These are phyloP conservation scores for Exserohilum turcica DNA, from an alignment of 2,329 filamentous ascomycete species.

Conservation along the genomic window DNA sequence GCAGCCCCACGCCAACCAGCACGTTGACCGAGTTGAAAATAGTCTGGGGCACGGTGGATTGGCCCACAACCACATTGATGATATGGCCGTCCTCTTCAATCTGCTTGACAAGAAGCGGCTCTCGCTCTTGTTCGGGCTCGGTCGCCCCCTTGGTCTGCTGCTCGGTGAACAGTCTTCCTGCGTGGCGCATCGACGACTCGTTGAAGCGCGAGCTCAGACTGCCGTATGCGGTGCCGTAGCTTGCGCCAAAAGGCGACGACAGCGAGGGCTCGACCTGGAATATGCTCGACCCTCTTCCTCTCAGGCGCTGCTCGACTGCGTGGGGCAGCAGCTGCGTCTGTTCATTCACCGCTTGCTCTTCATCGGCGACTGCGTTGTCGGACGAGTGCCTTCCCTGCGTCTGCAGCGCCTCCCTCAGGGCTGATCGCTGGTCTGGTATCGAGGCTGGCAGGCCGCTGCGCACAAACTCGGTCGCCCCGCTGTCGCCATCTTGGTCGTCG, in stretches of 20 bases:
- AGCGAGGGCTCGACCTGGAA: conserved; percentile 60
- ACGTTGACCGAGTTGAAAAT: conserved; percentile 97
- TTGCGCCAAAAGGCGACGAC: conserved; percentile 71
- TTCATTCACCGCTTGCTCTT: conserved; percentile 41
- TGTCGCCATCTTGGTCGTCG: conserved; percentile 34
- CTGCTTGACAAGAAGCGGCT: conserved; percentile 84
- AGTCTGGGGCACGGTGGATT: conserved; percentile 94
- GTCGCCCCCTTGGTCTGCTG: conserved; percentile 52
- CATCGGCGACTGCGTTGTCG: conserved; percentile 46
- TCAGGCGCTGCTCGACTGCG: conserved; percentile 34
- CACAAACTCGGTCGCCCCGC: conserved; percentile 41
- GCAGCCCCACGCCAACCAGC: conserved; percentile 84
- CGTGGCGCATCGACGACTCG: conserved; percentile 61
- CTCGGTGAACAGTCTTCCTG: conserved; percentile 57
- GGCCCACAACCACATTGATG: conserved; percentile 82
- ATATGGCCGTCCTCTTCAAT: conserved; percentile 83
- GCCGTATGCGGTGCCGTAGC: conserved; percentile 69
- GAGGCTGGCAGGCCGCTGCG: conserved; percentile 36
- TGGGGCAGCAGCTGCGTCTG: conserved; percentile 37
- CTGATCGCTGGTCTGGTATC: conserved; percentile 48
- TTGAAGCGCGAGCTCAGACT: conserved; percentile 63
- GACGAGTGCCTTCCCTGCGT: conserved; percentile 44
- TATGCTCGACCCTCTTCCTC: conserved; percentile 50
- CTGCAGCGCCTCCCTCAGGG: conserved; percentile 50
- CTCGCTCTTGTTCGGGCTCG: conserved; percentile 55